Conservation (phyloP, 352 stramenopile genomes). For the Phytopythium helicoides region DNA sequence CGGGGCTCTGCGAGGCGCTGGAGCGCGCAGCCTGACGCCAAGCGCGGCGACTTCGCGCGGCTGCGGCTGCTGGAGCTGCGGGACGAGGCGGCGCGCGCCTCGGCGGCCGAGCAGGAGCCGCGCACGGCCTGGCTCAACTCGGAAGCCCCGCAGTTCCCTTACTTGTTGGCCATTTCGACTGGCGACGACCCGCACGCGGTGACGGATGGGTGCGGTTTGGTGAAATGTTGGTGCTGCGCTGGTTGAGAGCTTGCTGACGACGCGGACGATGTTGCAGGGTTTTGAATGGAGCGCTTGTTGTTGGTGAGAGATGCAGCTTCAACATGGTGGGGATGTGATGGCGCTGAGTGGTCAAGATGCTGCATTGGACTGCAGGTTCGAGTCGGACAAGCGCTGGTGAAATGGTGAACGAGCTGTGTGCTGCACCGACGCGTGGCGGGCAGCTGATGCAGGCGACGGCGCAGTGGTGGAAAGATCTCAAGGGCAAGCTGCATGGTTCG, state of each 20-base stretch:
- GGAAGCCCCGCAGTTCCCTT: conserved; percentile 61
- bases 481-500: conserved; percentile 31
- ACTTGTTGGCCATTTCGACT: conserved; percentile 51
- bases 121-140: conserved; percentile 40
- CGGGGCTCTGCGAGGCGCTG: conserved; percentile 36
- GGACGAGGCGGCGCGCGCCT: conserved; percentile 2
- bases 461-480: conserved; percentile 37
- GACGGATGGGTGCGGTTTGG: conserved; percentile 16
- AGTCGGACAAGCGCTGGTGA: conserved; percentile 25
- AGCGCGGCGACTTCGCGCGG: conserved; percentile 31
- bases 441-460: conserved; percentile 24
- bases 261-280: not conserved
- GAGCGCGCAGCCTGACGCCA: conserved; percentile 36
- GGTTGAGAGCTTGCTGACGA: not conserved
- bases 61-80: conserved; percentile 30
- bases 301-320: not conserved
- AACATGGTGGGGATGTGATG: not conserved
- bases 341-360: too few relatives aligned
- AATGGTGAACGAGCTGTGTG: conserved; percentile 30
- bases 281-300: not conserved
- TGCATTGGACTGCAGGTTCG: conserved; percentile 17
- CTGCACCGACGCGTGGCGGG: conserved; percentile 19
- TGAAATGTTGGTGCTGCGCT: too few relatives aligned
- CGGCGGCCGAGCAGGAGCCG: not conserved
- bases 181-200: conserved; percentile 48